phyloP scores from a whole-genome alignment of 1,139 yeast species.

The Meyerozyma athensensis region DNA sequence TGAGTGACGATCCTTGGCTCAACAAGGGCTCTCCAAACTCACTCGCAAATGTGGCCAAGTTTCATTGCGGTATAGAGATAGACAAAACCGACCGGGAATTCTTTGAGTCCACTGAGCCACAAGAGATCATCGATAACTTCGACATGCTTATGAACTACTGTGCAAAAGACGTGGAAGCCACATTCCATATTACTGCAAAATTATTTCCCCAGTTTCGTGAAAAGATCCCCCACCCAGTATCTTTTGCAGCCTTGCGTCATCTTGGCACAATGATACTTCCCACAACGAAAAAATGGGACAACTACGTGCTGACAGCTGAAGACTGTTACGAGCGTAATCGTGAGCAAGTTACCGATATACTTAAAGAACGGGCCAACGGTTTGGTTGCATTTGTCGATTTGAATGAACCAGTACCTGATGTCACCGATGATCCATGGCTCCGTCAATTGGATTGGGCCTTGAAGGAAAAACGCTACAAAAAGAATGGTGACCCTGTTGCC shows the following conservation, averaged over 20 bases:
- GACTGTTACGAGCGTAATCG: conserved; percentile 56
- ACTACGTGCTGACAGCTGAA: conserved; percentile 70
- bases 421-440: conserved; percentile 76
- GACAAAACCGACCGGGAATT: conserved; percentile 64
- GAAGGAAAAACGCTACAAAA: conserved; percentile 55
- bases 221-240: conserved; percentile 89
- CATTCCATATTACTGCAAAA: conserved; percentile 63
- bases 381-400: conserved; percentile 38
- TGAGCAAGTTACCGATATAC: conserved; percentile 50
- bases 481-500: conserved; percentile 71
- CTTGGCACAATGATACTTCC: conserved; percentile 80
- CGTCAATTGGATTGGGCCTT: conserved; percentile 84
- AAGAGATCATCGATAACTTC: conserved; percentile 54
- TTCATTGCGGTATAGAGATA: conserved; percentile 70
- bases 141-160: conserved; percentile 69
- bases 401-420: conserved; percentile 21
- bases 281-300: conserved; percentile 68
- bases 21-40: conserved; percentile 74
- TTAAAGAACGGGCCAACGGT: conserved; percentile 57
- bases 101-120: conserved; percentile 54
- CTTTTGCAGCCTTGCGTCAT: conserved; percentile 80
- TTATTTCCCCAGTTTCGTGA: conserved; percentile 64
- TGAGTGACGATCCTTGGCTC: conserved; percentile 71
- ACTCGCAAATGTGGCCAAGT: conserved; percentile 71
- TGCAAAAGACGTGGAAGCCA: conserved; percentile 76